Evolutionary conservation across 768 basidiomycete genomes (phyloP), one percentile per base, ranked within the genome.

Genomic region (Suillus tomentosus): DNA sequence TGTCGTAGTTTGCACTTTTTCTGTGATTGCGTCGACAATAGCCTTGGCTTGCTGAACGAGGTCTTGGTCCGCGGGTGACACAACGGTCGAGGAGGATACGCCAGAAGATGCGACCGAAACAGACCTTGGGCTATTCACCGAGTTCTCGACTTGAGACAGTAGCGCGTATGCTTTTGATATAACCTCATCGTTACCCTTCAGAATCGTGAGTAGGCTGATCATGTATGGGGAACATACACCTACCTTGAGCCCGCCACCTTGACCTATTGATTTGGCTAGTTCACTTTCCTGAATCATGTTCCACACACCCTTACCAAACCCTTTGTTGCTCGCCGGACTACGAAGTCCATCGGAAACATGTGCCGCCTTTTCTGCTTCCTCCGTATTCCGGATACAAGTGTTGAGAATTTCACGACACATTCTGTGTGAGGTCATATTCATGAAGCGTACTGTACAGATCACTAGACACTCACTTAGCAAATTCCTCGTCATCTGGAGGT

Each of bases 321-420:
- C 87, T n/a, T 85, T 81, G 5, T 85, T 85, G 64, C 82, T 83
- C 53, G 55, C 3, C 9, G 67, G 68, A 17, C 70, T 68, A 13
- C 73, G 71, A 14, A 69, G 71, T 6, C 66, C 69, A 3, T 69
- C 69, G 7, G 70, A 56, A 5, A 56, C 58, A 22, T 72, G 67
- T 1, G 74, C 66, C 9, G 66, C 71, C 60, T 69, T 73, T 69
- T 90, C 90, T 0, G 91, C 96, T 62, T 90, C 88, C 73, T 98
- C 96, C 0, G 96, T 99, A 68, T 99, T 99, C 63, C 96, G 81
- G 9, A 96, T 87, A 74, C 96, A 99, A 13, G 88, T 86, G 67
- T 91, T 92, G 65, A 99, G 77, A 61, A 99, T 96, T 62, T 94
- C 91, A 45, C 96, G 85, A 68, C 91, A 94, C 78, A 96, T 86